Evolutionary conservation across 768 basidiomycete genomes (phyloP).

Genomic region (Tulasnella sp.): DNA sequence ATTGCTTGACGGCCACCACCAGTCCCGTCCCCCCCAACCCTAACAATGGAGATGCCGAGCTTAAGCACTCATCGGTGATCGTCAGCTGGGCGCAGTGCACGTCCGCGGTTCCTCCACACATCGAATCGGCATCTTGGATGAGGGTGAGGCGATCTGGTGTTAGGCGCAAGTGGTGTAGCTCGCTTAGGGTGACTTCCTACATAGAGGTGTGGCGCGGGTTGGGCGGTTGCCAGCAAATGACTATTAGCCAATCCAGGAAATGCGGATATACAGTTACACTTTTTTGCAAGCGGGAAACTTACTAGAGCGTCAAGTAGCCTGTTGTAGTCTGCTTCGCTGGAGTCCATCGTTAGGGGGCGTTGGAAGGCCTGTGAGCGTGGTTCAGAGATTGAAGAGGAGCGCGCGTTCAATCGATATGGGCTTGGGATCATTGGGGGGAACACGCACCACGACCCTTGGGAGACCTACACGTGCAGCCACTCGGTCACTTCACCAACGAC

Average conservation of each 20-base stretch:
- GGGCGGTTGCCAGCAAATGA: background rate
- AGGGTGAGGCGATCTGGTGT: background rate
- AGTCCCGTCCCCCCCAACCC: background rate
- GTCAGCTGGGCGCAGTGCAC: background rate
- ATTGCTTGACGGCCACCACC: background rate
- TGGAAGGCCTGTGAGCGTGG: background rate
- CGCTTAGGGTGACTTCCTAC: background rate
- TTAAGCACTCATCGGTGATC: no score
- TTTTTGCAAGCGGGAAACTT: background rate
- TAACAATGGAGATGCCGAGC: no score
- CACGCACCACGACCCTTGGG: background rate
- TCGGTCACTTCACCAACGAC: background rate
- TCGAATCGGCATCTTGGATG: background rate
- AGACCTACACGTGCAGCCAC: background rate
- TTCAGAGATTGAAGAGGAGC: background rate
- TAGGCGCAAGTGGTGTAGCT: background rate
- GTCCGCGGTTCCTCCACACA: background rate
- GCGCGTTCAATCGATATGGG: background rate
- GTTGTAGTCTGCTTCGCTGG: background rate
- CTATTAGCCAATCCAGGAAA: background rate
- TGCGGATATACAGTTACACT: background rate
- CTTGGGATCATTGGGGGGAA: background rate
- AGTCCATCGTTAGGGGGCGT: background rate
- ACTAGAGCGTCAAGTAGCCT: background rate
- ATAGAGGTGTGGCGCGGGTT: no score